These are phyloP conservation scores for Phytophthora cryptogea DNA, from an alignment of 352 stramenopile species.

Conservation along the genomic window DNA sequence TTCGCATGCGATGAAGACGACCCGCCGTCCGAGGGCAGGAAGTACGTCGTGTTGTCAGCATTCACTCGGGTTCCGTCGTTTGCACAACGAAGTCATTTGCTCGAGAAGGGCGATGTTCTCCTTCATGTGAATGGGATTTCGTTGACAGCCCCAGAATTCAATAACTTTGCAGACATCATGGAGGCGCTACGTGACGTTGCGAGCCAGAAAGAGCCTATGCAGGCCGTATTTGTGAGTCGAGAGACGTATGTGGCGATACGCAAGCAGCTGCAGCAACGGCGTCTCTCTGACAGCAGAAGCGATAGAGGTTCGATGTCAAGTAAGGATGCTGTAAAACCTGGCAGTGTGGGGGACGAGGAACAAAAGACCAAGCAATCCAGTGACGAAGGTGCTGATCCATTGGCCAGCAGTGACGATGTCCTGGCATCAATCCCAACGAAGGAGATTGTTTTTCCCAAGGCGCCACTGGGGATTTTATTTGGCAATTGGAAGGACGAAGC, in stretches of 20 bases:
- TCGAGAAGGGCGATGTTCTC: slow-evolving; percentile 70
- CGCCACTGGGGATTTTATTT: slow-evolving; percentile 81
- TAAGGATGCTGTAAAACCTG: background rate
- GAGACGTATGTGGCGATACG: slow-evolving; percentile 59
- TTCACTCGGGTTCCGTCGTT: slow-evolving; percentile 77
- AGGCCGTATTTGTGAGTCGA: slow-evolving; percentile 54
- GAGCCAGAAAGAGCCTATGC: slow-evolving; percentile 58
- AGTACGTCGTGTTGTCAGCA: slow-evolving; percentile 70
- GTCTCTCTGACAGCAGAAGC: slow-evolving; percentile 11
- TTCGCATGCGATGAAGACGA: slow-evolving; percentile 56
- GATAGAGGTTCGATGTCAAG: slow-evolving; percentile 3
- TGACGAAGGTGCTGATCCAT: background rate
- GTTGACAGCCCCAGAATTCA: slow-evolving; percentile 52
- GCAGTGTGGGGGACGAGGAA: background rate
- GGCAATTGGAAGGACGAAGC: slow-evolving; percentile 82
- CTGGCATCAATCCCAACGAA: slow-evolving; percentile 35
- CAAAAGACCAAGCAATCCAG: background rate
- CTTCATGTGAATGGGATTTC: slow-evolving; percentile 60
- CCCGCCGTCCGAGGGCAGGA: slow-evolving; percentile 45
- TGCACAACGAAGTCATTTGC: slow-evolving; percentile 65
- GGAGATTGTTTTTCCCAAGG: slow-evolving; percentile 66
- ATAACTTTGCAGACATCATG: slow-evolving; percentile 68
- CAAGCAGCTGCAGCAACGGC: slow-evolving; percentile 23
- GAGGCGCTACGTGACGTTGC: slow-evolving; percentile 51
- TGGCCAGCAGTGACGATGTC: slow-evolving; percentile 5